phyloP scores from a whole-genome alignment of 768 basidiomycete genomes.

The Suillus bovinus region DNA sequence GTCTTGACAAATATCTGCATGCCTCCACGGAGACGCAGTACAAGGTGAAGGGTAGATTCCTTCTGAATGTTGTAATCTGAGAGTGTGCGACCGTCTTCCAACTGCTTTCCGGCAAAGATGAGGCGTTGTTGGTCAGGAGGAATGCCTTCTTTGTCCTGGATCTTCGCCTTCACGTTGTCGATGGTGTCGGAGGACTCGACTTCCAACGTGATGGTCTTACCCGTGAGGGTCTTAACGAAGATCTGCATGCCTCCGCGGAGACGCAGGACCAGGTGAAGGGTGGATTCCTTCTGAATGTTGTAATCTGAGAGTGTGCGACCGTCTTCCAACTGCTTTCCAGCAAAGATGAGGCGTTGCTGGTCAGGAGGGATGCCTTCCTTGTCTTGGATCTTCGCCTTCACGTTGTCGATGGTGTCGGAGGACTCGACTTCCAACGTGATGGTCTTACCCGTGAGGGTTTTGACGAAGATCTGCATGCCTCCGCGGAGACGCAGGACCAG shows the following conservation, averaged over 20 bases:
- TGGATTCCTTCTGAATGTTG: conserved; percentile 90
- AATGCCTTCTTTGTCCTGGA: conserved; percentile 83
- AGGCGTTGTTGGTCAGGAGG: conserved; percentile 85
- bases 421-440: conserved; percentile 91
- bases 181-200: conserved; percentile 94
- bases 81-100: conserved; percentile 91
- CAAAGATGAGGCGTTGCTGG: conserved; percentile 89
- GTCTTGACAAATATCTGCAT: conserved; percentile 78
- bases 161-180: conserved; percentile 85
- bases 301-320: conserved; percentile 90
- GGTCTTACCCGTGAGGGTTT: conserved; percentile 86
- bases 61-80: conserved; percentile 85
- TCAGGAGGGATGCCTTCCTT: conserved; percentile 90
- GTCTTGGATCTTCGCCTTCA: conserved; percentile 91
- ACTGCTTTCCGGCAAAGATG: conserved; percentile 92
- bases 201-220: conserved; percentile 91
- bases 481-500: conserved; percentile 88
- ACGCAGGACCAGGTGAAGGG: conserved; percentile 72
- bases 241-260: conserved; percentile 92
- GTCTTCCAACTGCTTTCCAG: conserved; percentile 91
- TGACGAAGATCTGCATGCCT: conserved; percentile 85
- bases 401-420: conserved; percentile 85
- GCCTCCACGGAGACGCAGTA: conserved; percentile 67
- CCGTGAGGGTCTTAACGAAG: conserved; percentile 85
- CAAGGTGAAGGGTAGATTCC: conserved; percentile 76